Evolutionary conservation across 345 rosid genomes (phyloP).

Genomic region (Draba incana): DNA sequence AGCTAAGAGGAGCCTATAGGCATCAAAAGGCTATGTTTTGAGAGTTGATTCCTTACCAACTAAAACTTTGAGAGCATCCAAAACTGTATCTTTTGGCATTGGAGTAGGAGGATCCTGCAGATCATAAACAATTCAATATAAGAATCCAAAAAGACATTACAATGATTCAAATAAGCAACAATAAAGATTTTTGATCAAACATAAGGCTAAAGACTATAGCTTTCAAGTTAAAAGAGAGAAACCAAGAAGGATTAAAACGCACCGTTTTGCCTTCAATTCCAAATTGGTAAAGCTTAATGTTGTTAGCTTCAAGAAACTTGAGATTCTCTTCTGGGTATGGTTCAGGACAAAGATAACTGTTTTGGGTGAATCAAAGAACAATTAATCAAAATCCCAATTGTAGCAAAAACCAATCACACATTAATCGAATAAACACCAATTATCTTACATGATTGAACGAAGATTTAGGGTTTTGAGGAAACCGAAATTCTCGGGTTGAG

Average conservation of each 20-base stretch:
- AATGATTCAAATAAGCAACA: neutral
- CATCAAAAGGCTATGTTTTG: neutral
- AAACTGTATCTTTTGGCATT: constrained; percentile 57
- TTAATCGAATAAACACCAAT: constrained; percentile 5
- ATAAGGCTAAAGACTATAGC: neutral
- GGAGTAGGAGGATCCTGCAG: constrained; percentile 59
- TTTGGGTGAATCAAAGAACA: neutral
- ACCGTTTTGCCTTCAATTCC: constrained; percentile 85
- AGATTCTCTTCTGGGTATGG: constrained; percentile 79
- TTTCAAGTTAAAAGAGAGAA: neutral
- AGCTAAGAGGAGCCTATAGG: constrained; percentile 10
- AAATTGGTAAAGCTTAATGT: constrained; percentile 71
- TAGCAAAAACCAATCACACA: neutral
- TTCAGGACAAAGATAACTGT: constrained; percentile 83
- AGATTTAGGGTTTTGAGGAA: constrained; percentile 70
- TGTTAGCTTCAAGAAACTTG: constrained; percentile 57
- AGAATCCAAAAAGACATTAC: neutral
- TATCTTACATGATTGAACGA: constrained; percentile 69
- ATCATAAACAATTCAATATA: neutral
- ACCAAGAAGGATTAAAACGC: neutral
- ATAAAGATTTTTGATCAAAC: neutral
- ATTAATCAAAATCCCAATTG: neutral
- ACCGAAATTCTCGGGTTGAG: constrained; percentile 57
- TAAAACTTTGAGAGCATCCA: constrained; percentile 68
- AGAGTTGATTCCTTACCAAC: constrained; percentile 54